These are phyloP conservation scores for Sesbania bispinosa DNA, from an alignment of 306 rosid species.

Conservation along the genomic window DNA sequence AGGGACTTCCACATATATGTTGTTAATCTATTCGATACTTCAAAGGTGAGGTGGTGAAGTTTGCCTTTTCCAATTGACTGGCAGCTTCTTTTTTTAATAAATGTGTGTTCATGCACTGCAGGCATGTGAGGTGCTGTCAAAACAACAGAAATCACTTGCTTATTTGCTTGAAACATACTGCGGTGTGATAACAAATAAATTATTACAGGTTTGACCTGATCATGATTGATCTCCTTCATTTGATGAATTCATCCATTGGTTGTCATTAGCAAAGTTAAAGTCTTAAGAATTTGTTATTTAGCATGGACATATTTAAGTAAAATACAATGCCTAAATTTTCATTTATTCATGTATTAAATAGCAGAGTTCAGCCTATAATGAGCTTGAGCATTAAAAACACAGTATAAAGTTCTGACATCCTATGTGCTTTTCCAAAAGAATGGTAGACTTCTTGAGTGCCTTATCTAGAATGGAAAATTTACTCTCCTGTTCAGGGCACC, in stretches of 20 bases:
- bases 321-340: background rate
- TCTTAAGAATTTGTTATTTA: background rate
- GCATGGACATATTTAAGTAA: constrained; percentile 9
- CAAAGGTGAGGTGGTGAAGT: constrained; percentile 56
- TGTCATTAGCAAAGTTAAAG: constrained; percentile 11
- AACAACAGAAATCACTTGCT: constrained; percentile 91
- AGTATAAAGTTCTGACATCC: constrained; percentile 13
- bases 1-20: constrained; percentile 89
- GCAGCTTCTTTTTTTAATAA: background rate
- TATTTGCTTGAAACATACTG: constrained; percentile 90
- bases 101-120: constrained; percentile 37
- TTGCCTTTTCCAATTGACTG: constrained; percentile 16
- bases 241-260: constrained; percentile 15
- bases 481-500: background rate
- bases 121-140: constrained; percentile 92
- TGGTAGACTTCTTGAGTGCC: constrained; percentile 13
- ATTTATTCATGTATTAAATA: background rate
- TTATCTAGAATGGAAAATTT: constrained; percentile 5
- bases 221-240: background rate
- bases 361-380: background rate
- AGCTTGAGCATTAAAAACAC: background rate
- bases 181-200: constrained; percentile 73
- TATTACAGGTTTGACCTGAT: constrained; percentile 70
- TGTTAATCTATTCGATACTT: constrained; percentile 86
- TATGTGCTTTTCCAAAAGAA: background rate